Evolutionary conservation across 805 yeast species (phyloP), one percentile per base, ranked within the genome.

Genomic region (Saccharomycopsis amapae): DNA sequence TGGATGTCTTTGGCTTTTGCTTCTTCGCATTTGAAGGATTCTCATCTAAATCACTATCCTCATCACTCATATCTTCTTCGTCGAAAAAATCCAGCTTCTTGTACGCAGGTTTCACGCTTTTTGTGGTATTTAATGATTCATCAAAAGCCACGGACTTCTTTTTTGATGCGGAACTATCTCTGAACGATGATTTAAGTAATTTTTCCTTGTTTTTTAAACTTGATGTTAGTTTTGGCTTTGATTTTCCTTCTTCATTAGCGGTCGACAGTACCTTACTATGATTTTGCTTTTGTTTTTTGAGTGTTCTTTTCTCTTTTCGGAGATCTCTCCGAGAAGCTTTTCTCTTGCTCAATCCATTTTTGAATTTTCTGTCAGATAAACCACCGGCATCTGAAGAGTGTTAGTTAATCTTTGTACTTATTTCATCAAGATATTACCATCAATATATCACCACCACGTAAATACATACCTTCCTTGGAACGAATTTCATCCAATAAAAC

Each of bases 401-500:
- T 20, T 3, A 23, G 48, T 53, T 42, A 50, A 47, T 45, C 5
- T 17, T 18, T 5, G 2, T 5, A 33, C 9, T 38, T 19, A 31
- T 18, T 26, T 10, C 4, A 13, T 26, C 43, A 17, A 28, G n/a
- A 7, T 22, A 7, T 5, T 38, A 40, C 4, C 32, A 17, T n/a
- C 20, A 41, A 17, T 2, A 31, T 5, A 10, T 3, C 13, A 51
- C 7, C 7, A 33, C 7, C 49, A 7, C 36, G 45, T 51, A 46
- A 10, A 39, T 48, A 3, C 45, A 15, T n/a, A 47, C 55, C 53
- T 58, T 73, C 65, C 32, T 49, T 49, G 13, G 42, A 20, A 13
- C 51, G 45, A 4, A 78, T 65, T 58, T 75, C 76, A 51, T 79
- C 81, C 38, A 78, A 57, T 15, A 78, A 58, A 30, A 61, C 55